A percentile compares a stretch with the other conserved stretches of the same genome.
phyloP scores from a whole-genome alignment of 2,329 filamentous ascomycete species.

The Ascochyta koolunga region DNA sequence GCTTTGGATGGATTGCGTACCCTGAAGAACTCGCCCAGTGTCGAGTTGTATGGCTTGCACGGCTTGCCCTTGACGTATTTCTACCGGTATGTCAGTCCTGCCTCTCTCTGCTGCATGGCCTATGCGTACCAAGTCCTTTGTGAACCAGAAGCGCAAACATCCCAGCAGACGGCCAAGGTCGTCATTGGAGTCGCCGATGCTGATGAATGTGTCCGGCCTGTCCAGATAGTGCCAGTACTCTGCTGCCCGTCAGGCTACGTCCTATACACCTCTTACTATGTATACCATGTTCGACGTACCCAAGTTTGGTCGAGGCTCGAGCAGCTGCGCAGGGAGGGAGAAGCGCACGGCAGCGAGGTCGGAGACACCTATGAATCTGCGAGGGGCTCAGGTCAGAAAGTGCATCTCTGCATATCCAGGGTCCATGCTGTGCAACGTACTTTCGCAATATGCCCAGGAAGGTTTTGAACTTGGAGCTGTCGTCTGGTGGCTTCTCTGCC shows the following conservation, averaged over 20 bases:
- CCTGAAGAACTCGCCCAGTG: slow-evolving; percentile 95
- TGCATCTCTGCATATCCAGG: slow-evolving; percentile 17
- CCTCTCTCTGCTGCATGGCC: not conserved
- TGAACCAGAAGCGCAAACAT: slow-evolving; percentile 96
- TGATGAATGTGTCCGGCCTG: slow-evolving; percentile 85
- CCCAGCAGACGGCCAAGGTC: slow-evolving; percentile 92
- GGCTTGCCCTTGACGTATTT: slow-evolving; percentile 99
- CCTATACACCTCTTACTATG: not conserved
- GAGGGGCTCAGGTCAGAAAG: slow-evolving; percentile 12
- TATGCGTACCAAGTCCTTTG: slow-evolving; percentile 78
- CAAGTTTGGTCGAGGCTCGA: slow-evolving; percentile 95
- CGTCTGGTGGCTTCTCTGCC: slow-evolving; percentile 68
- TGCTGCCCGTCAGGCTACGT: slow-evolving; percentile 43
- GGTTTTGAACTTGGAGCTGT: slow-evolving; percentile 86
- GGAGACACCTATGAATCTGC: slow-evolving; percentile 90
- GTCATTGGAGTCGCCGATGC: slow-evolving; percentile 87
- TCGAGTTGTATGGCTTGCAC: slow-evolving; percentile 98
- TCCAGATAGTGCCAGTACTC: slow-evolving; percentile 99
- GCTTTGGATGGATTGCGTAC: slow-evolving; percentile 55
- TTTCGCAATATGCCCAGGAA: slow-evolving; percentile 87
- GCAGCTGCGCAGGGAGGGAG: slow-evolving; percentile 90
- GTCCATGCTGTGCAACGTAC: slow-evolving; percentile 58
- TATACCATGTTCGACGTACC: slow-evolving; percentile 51
- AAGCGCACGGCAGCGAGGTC: slow-evolving; percentile 97
- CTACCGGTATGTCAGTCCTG: slow-evolving; percentile 48